A percentile compares a stretch with the other conserved stretches of the same genome.
Evolutionary conservation across 2,329 filamentous ascomycete genomes (phyloP).

Genomic region (Botrytis tulipae): DNA sequence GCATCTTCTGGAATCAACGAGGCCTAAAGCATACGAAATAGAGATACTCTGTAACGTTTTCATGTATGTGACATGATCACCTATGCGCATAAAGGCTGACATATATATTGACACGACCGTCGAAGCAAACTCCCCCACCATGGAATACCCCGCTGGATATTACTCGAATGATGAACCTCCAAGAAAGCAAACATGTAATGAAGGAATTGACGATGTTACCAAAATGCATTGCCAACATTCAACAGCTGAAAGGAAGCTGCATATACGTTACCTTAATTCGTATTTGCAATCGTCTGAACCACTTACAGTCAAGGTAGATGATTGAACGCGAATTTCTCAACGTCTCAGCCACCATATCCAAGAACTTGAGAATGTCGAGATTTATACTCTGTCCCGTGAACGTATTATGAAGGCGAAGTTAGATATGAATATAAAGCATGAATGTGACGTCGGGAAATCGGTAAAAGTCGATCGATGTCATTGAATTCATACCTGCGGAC

Average conservation of each 20-base stretch:
- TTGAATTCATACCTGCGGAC: background rate
- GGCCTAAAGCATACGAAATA: background rate
- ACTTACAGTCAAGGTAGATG: background rate
- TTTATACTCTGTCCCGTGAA: background rate
- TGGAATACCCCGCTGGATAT: background rate
- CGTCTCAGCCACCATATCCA: background rate
- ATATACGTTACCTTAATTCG: background rate
- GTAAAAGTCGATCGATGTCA: background rate
- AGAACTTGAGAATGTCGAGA: background rate
- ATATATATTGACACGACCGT: background rate
- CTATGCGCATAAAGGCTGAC: background rate
- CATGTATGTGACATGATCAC: background rate
- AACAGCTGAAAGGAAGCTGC: background rate
- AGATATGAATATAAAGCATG: background rate
- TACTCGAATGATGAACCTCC: background rate
- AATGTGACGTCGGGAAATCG: background rate
- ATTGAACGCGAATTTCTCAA: background rate
- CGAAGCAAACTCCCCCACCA: slow-evolving; percentile 4
- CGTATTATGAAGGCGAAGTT: background rate
- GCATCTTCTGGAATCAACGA: background rate
- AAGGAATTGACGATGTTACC: background rate
- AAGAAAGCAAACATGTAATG: background rate
- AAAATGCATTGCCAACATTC: slow-evolving; percentile 4
- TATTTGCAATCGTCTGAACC: background rate
- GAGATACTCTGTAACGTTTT: background rate